Evolutionary conservation across 2,329 filamentous ascomycete species (phyloP), one percentile per base, ranked within the genome.

Genomic region (Stagonosporopsis cucurbitacearum): DNA sequence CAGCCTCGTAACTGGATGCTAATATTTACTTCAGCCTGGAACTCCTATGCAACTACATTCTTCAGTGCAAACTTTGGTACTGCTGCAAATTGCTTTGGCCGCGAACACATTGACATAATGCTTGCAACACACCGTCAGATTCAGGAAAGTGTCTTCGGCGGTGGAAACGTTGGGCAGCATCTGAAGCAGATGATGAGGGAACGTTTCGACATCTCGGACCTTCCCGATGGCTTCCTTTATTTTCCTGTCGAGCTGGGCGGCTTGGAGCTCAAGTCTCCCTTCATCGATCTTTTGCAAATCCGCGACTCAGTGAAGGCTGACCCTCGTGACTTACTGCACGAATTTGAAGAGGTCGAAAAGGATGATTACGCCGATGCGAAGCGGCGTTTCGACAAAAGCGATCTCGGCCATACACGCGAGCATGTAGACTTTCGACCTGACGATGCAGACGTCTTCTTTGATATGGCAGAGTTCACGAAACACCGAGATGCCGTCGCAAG

Each of bases 51-150:
- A 0, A 75, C 74, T 2, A 80, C 77, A 0, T 85, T 85, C 72
- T 82, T 85, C 67, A 74, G 76, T 3, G 78, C 78, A 15, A 84
- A 84, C 59, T 84, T 85, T 54, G 82, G 82, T 19, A 76, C 77
- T 30, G 71, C 82, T 0, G 80, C 81, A 3, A 80, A 83, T 50
- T 84, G 81, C 59, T 82, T 82, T 50, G 82, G 82, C 0, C 77
- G 74, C 20, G 70, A 76, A 19, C 82, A 85, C 60, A 78, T 85
- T 3, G 80, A 84, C 54, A 77, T 78, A 44, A 82, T 84, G 73
- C 79, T 85, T 3, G 68, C 72, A 3, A 82, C 80, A 0, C 81
- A 83, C 59, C 69, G 78, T 17, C 79, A 76, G 25, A 81, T 82
- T 33, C 81, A 85, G 60, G 69, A 77, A 8, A 71, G 74, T 36